phyloP scores from a whole-genome alignment of 345 rosid species.

The Boechera retrofracta region DNA sequence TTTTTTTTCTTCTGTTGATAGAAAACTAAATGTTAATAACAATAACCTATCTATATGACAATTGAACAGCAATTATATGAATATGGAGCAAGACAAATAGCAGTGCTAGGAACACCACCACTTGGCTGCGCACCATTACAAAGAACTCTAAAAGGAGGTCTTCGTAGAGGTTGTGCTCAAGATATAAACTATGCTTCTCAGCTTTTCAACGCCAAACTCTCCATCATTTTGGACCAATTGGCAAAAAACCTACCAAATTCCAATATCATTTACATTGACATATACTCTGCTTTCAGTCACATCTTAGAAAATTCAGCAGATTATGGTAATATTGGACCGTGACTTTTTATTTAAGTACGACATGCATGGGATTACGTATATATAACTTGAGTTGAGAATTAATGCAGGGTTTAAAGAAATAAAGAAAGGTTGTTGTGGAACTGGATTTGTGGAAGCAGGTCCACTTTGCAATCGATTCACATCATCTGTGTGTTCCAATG shows the following conservation, averaged over 20 bases:
- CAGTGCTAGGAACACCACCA: slow-evolving; percentile 56
- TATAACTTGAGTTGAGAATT: neutral
- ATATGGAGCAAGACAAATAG: slow-evolving; percentile 67
- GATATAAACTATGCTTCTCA: slow-evolving; percentile 53
- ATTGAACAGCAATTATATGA: slow-evolving; percentile 55
- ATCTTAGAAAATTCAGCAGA: slow-evolving; percentile 52
- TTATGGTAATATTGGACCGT: slow-evolving; percentile 52
- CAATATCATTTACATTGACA: slow-evolving; percentile 51
- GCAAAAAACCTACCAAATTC: slow-evolving; percentile 42
- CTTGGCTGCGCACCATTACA: slow-evolving; percentile 73
- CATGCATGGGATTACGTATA: neutral
- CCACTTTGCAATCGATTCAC: slow-evolving; percentile 26
- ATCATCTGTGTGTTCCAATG: slow-evolving; percentile 28
- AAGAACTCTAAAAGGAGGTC: slow-evolving; percentile 62
- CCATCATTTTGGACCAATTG: slow-evolving; percentile 43
- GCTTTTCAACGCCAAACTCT: slow-evolving; percentile 62
- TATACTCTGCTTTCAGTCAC: slow-evolving; percentile 49
- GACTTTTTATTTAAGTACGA: neutral
- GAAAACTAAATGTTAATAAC: neutral
- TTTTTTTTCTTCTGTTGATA: neutral
- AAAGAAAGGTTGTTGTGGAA: slow-evolving; percentile 44
- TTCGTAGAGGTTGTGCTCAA: slow-evolving; percentile 47
- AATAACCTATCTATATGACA: neutral
- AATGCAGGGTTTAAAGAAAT: slow-evolving; percentile 40
- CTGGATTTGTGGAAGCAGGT: slow-evolving; percentile 41